Evolutionary conservation across 768 basidiomycete species (phyloP).

Genomic region (Mrakia frigida): DNA sequence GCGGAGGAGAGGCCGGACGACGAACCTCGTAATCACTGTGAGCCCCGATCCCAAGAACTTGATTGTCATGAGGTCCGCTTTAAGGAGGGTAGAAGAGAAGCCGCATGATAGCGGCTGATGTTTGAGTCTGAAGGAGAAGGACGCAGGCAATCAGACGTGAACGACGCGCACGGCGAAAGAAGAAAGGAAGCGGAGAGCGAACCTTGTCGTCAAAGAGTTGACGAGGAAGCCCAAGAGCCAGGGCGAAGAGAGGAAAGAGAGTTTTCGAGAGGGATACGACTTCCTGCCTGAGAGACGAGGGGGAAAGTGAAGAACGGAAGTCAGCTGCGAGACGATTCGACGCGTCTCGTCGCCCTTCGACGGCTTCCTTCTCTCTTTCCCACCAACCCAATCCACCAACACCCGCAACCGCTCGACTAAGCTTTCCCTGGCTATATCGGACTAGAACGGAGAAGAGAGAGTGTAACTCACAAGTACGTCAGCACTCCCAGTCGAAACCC

Average conservation of each 20-base stretch:
- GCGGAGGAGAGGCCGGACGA: too few species aligned
- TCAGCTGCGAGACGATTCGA: too few species aligned
- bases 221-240: constrained; percentile 69
- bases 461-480: constrained; percentile 38
- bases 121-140: constrained; percentile 54
- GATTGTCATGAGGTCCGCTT: constrained; percentile 54
- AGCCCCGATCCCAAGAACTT: constrained; percentile 75
- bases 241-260: constrained; percentile 77
- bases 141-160: background rate
- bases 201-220: constrained; percentile 80
- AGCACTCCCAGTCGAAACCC: constrained; percentile 57
- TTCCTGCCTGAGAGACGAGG: constrained; percentile 47
- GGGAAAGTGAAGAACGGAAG: background rate
- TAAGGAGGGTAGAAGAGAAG: constrained; percentile 84
- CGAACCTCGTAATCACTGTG: constrained; percentile 55
- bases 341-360: too few species aligned
- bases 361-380: too few species aligned
- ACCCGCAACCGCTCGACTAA: too few species aligned
- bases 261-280: constrained; percentile 58
- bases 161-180: too few species aligned
- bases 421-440: too few species aligned
- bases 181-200: constrained; percentile 16
- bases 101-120: constrained; percentile 77
- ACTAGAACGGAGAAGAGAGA: background rate
- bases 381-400: too few species aligned